Base-by-base conservation (phyloP, 108 stramenopile genomes). In the Discostella pseudostelligera region DNA sequence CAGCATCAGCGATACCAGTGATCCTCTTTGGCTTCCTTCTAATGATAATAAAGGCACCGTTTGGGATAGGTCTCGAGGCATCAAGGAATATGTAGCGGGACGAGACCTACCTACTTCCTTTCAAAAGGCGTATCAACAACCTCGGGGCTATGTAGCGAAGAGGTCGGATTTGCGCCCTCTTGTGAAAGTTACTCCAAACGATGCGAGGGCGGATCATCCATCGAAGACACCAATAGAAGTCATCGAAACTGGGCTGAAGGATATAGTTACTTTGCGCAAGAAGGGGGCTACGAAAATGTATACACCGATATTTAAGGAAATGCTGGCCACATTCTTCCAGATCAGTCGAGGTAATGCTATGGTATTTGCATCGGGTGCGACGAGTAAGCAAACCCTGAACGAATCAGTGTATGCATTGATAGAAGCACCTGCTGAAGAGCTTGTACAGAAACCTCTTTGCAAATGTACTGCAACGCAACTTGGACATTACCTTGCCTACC, bases 1-100 rank as follows among this genome's bases (percentile, higher is more conserved):
- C 43, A 44, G 39, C 26, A 61, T 20, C 13, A 65, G 45, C 29
- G 57, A 50, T 39, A 17, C 2, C 26, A 48, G 39, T 10, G 59
- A 44, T 20, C 37, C 6, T 24, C 22, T 48, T 32, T 65, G 63
- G 53, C 54, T 55, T 14, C 17, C 49, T 26, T 20, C 40, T 8
- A 66, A 40, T 47, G 51, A 63, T 16, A 65, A 61, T 45, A 26
- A 53, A 47, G 57, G 62, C 36, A 76, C 70, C 12, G 51, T 59
- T 43, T 83, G 83, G 83, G 62, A 75, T 74, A 51, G 76, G 16
- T 55, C 59, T 51, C 39, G 32, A 3, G 83, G 83, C 11, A 53
- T 71, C 28, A 83, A 83, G 29, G 78, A 80, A 13, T 46, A 24
- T 53, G 66, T 83, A 1, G 83, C 80, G 20, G 76, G 83, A 20